phyloP scores from a whole-genome alignment of 2,329 filamentous ascomycete genomes.

The Phaeosphaeriaceae sp. region DNA sequence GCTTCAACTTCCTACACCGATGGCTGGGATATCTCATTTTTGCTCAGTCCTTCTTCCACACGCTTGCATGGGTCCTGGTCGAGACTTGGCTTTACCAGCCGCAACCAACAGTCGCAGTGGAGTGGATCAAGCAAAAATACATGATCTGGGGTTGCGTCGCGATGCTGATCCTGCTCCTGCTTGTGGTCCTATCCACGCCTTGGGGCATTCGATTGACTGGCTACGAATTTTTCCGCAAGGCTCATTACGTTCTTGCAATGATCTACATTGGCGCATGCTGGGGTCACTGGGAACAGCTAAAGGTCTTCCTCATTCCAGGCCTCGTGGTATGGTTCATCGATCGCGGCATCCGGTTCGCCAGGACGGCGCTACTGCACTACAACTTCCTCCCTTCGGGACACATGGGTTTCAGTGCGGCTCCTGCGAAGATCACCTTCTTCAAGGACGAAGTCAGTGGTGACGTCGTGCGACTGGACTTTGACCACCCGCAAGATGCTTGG shows the following conservation, averaged over 20 bases:
- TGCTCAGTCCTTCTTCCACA: conserved; percentile 71
- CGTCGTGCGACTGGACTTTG: conserved; percentile 70
- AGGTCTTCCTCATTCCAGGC: conserved; percentile 53
- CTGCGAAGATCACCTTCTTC: conserved; percentile 37
- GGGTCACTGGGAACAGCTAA: conserved; percentile 73
- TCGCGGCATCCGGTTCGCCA: conserved; percentile 63
- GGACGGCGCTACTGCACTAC: conserved; percentile 67
- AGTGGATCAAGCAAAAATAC: conserved; percentile 69
- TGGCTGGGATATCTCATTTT: conserved; percentile 79
- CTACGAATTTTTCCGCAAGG: conserved; percentile 79
- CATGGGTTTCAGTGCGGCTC: conserved; percentile 38
- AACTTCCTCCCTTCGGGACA: conserved; percentile 39
- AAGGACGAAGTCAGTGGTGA: conserved; percentile 53
- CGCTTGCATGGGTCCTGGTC: conserved; percentile 73
- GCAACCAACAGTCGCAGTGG: conserved; percentile 65
- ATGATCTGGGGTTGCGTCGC: conserved; percentile 77
- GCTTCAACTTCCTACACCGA: conserved; percentile 68
- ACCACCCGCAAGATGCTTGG: conserved; percentile 68
- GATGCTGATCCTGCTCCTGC: conserved; percentile 66
- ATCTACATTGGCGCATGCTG: conserved; percentile 78
- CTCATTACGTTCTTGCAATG: conserved; percentile 75
- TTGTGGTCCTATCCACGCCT: conserved; percentile 66
- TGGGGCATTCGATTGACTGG: conserved; percentile 70
- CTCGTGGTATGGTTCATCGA: conserved; percentile 72
- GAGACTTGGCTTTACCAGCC: conserved; percentile 74